Base-by-base conservation (phyloP, 1,284 basidiomycete species). In the Cryptococcus jaspeensis region DNA sequence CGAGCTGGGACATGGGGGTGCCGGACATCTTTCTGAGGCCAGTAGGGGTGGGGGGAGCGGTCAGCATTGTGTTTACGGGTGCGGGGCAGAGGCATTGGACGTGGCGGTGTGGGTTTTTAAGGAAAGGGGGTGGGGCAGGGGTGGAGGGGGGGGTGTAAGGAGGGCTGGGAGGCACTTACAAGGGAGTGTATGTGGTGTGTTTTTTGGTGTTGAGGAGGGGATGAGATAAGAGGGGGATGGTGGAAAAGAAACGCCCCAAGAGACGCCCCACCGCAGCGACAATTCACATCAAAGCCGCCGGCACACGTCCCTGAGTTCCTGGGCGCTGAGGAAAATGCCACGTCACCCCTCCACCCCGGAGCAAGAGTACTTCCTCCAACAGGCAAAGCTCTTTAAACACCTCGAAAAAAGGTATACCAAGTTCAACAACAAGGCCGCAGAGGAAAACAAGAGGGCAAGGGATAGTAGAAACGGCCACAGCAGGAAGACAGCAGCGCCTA, bases 1-100 rank as follows among this genome's bases (percentile, higher is more conserved):
- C 87, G 73, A 96, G 85, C 76, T 92, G 90, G 62, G 90, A 92
- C 38, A 56, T 54, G 41, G 70, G 67, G 55, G 41, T 60, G 42
- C 50, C 47, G 23, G 53, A n/a, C 56, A 59, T 62, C 50, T 25
- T 51, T 36, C 38, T 58, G 47, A 5, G 25, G 57, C 32, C n/a
- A 41, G 12, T 32, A 9, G 28, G 28, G 28, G 28, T 32, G 28
- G 28, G 28, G 28, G 42, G 28, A 25, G 42, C 5, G 2, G 42
- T n/a, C 11, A 25, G 22, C 44, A n/a, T 46, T 11, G 25, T 38
- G 43, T n/a, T 54, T 47, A 13, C 18, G 20, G 45, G 15, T 38
- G 44, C 16, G 18, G 20, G 15, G 35, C 8, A 20, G 47, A 39
- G 40, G n/a, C 20, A 48, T 16, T n/a, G 28, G 53, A 16, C 37